Evolutionary conservation across 306 rosid species (phyloP).

Genomic region (Vigna mungo): DNA sequence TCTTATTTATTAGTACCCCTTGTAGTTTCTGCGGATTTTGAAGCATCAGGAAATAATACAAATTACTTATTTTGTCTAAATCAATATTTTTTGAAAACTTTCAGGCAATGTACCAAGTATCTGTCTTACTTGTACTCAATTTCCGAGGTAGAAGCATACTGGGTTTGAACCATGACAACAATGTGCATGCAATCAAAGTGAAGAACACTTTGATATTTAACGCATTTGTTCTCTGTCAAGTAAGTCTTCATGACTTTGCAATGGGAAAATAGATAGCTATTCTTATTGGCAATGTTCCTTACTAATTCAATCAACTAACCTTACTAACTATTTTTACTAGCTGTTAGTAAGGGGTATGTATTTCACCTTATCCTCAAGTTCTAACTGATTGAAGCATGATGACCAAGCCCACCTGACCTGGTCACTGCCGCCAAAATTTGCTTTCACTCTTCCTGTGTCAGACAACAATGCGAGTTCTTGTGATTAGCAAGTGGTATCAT

Average conservation of each 20-base stretch:
- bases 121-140: slow-evolving; percentile 80
- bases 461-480: background rate
- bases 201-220: slow-evolving; percentile 95
- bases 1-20: slow-evolving; percentile 22
- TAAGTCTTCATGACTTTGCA: slow-evolving; percentile 46
- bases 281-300: background rate
- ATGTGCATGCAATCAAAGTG: slow-evolving; percentile 56
- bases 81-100: slow-evolving; percentile 38
- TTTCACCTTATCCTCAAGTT: background rate
- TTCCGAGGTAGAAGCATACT: slow-evolving; percentile 77
- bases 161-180: slow-evolving; percentile 45
- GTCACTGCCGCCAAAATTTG: background rate
- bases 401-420: background rate
- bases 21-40: slow-evolving; percentile 24
- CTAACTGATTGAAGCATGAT: background rate
- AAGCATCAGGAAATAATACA: background rate
- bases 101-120: slow-evolving; percentile 91
- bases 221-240: slow-evolving; percentile 93
- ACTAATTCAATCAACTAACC: background rate
- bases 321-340: background rate
- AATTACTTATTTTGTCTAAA: slow-evolving; percentile 15
- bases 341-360: too few relatives aligned
- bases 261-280: background rate
- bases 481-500: background rate
- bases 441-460: background rate